These are phyloP conservation scores for Colletotrichum abscissum DNA, from an alignment of 2,329 filamentous ascomycete genomes.

Conservation along the genomic window DNA sequence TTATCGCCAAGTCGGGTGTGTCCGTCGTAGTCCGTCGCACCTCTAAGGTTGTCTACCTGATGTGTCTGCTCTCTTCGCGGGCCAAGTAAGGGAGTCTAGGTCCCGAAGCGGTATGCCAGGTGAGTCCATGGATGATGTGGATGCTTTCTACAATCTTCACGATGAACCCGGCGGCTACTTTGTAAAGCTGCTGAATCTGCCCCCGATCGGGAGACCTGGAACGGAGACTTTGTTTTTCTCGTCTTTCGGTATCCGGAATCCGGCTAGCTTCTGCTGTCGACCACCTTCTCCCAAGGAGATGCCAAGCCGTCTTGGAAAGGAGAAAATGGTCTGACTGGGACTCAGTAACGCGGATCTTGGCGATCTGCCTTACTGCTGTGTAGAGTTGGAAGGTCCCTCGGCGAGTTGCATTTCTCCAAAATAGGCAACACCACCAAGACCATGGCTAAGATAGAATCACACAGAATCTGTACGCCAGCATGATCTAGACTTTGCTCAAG, in stretches of 20 bases:
- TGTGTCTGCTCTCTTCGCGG: not conserved
- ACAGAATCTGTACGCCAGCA: not conserved
- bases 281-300: not conserved
- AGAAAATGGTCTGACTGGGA: not conserved
- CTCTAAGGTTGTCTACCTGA: not conserved
- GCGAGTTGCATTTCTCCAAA: not conserved
- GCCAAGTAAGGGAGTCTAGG: too few species aligned
- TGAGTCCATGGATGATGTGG: not conserved
- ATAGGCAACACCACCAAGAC: not conserved
- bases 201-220: not conserved
- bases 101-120: too few species aligned
- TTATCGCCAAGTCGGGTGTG: not conserved
- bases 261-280: not conserved
- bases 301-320: not conserved
- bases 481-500: conserved; percentile 1
- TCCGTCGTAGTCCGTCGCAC: not conserved
- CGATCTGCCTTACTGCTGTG: conserved; percentile 3
- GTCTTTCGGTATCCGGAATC: not conserved
- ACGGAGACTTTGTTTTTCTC: not conserved
- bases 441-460: too few species aligned
- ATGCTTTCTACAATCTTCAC: not conserved
- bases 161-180: not conserved
- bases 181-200: not conserved
- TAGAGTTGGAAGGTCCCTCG: not conserved
- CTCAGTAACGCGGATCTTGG: conserved; percentile 14